Evolutionary conservation across 495 filamentous ascomycete species (phyloP).

Genomic region (Hypoxylon intermedium): DNA sequence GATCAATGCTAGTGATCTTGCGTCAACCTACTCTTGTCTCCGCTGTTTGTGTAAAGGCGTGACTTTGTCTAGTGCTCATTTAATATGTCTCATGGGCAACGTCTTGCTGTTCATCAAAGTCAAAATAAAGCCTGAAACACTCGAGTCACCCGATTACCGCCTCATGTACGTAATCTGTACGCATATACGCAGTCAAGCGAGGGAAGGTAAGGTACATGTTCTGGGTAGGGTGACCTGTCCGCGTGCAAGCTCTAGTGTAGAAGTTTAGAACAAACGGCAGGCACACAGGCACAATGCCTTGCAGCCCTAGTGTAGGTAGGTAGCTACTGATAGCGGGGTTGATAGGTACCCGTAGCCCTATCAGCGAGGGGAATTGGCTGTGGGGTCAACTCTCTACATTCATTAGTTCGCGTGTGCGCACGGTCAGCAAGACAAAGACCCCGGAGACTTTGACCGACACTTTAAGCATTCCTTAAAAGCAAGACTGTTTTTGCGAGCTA

Average conservation of each 20-base stretch:
- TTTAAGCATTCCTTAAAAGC: constrained; percentile 10
- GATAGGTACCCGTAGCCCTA: not conserved
- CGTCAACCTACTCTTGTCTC: not conserved
- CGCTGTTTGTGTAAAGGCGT: not conserved
- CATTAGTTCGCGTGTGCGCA: constrained; percentile 22
- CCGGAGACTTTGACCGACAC: constrained; percentile 19
- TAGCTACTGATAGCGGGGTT: not conserved
- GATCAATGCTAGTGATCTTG: constrained; percentile 17
- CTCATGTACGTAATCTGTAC: no score
- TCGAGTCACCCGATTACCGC: no score
- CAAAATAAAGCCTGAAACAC: not conserved
- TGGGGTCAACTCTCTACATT: not conserved
- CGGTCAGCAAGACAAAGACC: constrained; percentile 24
- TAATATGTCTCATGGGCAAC: no score
- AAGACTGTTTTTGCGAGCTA: not conserved
- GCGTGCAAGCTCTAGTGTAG: no score
- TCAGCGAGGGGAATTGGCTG: constrained; percentile 1
- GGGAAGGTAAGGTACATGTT: no score
- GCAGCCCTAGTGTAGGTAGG: not conserved
- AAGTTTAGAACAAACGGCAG: not conserved
- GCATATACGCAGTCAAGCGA: no score
- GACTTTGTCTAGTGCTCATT: no score
- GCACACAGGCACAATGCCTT: not conserved
- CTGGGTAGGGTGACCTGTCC: no score
- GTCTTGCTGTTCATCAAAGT: constrained; percentile 8